A percentile compares a stretch with the other conserved stretches of the same genome.
Evolutionary conservation across 139 green algal species (phyloP).

Genomic region (Chlamydomonas schloesseri): DNA sequence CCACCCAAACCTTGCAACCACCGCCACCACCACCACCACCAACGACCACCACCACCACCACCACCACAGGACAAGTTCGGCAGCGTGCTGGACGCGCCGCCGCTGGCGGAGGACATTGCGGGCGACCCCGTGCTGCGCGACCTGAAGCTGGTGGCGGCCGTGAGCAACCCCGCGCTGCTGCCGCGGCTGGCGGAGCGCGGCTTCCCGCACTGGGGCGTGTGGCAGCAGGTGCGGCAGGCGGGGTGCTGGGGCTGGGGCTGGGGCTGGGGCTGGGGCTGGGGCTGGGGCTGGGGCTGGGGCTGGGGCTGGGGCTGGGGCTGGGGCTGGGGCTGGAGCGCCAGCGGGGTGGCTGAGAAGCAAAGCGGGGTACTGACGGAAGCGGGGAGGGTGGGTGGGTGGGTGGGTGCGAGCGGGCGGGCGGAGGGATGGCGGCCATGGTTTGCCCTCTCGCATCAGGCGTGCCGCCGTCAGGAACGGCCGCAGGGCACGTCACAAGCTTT

Average conservation of each 20-base stretch:
- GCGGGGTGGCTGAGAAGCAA: too few relatives aligned
- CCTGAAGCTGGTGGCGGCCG: slow-evolving; percentile 61
- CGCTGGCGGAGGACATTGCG: slow-evolving; percentile 78
- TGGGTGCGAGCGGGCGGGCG: too few relatives aligned
- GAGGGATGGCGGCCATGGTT: too few relatives aligned
- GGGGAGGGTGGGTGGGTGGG: too few relatives aligned
- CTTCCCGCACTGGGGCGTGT: slow-evolving; percentile 76
- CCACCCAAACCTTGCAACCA: too few relatives aligned
- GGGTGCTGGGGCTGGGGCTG: neutral
- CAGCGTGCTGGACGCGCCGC: slow-evolving; percentile 75
- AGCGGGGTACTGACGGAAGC: neutral
- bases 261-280: neutral
- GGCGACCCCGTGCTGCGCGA: slow-evolving; percentile 21
- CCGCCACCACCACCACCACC: neutral
- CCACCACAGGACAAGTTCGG: slow-evolving; percentile 69
- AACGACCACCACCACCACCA: neutral
- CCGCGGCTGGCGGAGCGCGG: slow-evolving; percentile 65
- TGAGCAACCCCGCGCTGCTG: slow-evolving; percentile 56
- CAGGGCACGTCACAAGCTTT: too few relatives aligned
- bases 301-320: too few relatives aligned
- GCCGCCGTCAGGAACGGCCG: too few relatives aligned
- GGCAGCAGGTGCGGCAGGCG: slow-evolving; percentile 42
- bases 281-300: too few relatives aligned
- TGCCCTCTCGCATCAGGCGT: too few relatives aligned
- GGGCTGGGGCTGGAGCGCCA: too few relatives aligned